Evolutionary conservation across 495 filamentous ascomycete species (phyloP).

Genomic region (Geopyxis carbonaria): DNA sequence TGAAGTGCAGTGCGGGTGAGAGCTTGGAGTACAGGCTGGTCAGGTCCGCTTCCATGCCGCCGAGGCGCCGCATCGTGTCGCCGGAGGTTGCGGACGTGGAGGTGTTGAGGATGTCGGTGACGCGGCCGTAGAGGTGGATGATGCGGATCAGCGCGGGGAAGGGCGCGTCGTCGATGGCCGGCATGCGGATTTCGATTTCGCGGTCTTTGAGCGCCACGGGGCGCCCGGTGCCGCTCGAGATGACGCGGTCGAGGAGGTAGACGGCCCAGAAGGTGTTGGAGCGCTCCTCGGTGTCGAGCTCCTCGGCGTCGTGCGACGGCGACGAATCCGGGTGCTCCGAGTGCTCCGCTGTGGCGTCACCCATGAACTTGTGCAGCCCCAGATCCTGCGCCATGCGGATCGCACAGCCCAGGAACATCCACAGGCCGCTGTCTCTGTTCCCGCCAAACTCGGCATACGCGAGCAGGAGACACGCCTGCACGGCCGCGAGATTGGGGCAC

Average conservation of each 20-base stretch:
- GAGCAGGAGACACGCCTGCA: constrained; percentile 62
- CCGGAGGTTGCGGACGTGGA: constrained; percentile 29
- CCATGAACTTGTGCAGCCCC: constrained; percentile 61
- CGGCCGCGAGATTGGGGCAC: constrained; percentile 59
- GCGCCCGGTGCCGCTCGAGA: constrained; percentile 67
- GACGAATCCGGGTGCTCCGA: neutral
- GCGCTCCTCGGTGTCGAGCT: constrained; percentile 29
- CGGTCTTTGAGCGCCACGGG: constrained; percentile 64
- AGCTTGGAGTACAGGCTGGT: constrained; percentile 58
- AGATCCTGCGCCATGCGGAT: constrained; percentile 78
- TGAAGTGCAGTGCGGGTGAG: constrained; percentile 56
- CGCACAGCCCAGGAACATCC: constrained; percentile 76
- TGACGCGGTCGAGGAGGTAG: constrained; percentile 69
- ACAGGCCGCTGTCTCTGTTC: constrained; percentile 69
- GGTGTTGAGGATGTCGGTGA: constrained; percentile 68
- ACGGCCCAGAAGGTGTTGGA: constrained; percentile 76
- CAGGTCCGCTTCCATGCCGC: constrained; percentile 57
- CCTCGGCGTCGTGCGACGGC: constrained; percentile 31
- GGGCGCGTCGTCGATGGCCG: constrained; percentile 46
- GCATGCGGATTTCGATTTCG: constrained; percentile 63
- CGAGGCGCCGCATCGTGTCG: constrained; percentile 38
- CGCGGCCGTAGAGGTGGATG: constrained; percentile 65
- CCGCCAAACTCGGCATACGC: constrained; percentile 76
- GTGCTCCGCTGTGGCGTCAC: constrained; percentile 20
- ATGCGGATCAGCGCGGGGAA: constrained; percentile 66